These are phyloP conservation scores for Microthyrium microscopicum DNA, from an alignment of 2,329 filamentous ascomycete genomes.

Conservation along the genomic window DNA sequence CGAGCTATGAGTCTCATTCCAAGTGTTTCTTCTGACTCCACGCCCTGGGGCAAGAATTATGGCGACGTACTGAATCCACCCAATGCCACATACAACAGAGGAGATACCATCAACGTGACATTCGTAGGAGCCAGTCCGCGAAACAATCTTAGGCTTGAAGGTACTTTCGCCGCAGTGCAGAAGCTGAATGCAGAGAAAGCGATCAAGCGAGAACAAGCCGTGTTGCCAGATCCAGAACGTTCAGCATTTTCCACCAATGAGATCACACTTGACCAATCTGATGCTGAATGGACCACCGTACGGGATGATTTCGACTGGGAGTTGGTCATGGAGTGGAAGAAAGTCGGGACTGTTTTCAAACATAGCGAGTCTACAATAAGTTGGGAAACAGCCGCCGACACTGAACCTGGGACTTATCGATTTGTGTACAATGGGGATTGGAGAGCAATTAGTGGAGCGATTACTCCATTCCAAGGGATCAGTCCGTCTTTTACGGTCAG, in stretches of 20 bases:
- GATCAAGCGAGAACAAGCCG: conserved; percentile 8
- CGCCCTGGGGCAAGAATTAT: conserved; percentile 49
- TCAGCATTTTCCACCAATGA: background rate
- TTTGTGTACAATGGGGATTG: conserved; percentile 72
- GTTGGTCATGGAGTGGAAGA: conserved; percentile 63
- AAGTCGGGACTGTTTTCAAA: conserved; percentile 51
- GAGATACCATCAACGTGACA: conserved; percentile 44
- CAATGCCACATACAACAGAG: conserved; percentile 37
- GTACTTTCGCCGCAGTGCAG: conserved; percentile 66
- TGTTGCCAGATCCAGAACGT: background rate
- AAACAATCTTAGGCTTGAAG: conserved; percentile 67
- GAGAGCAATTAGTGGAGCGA: conserved; percentile 45
- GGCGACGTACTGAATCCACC: conserved; percentile 48
- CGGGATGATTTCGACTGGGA: conserved; percentile 70
- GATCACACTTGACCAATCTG: conserved; percentile 2
- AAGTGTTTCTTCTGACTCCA: conserved; percentile 56
- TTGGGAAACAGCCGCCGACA: conserved; percentile 53
- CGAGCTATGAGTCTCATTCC: conserved; percentile 66
- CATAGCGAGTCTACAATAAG: conserved; percentile 62
- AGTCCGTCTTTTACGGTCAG: conserved; percentile 35
- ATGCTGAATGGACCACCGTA: conserved; percentile 43
- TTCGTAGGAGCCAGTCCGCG: conserved; percentile 84
- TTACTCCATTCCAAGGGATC: conserved; percentile 53
- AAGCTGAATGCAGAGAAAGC: conserved; percentile 29
- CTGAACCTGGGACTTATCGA: conserved; percentile 49